Evolutionary conservation across 176 grass and related monocot species (phyloP).

Genomic region (Triticum timopheevii): DNA sequence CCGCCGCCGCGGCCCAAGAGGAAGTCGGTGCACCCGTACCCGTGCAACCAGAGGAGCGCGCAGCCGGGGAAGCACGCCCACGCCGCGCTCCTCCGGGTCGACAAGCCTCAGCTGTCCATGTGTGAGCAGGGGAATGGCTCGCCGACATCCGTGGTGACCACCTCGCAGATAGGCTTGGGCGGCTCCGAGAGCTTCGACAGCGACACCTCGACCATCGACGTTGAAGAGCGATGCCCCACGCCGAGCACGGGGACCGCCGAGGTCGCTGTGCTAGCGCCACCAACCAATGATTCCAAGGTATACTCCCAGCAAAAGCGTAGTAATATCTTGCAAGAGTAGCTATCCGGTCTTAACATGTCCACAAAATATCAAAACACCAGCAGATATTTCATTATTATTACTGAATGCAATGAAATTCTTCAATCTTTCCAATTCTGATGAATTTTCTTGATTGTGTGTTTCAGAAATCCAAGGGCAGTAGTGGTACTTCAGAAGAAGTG

Average conservation of each 20-base stretch:
- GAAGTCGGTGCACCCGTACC: conserved; percentile 74
- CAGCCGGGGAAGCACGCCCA: conserved; percentile 22
- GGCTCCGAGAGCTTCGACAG: conserved; percentile 9
- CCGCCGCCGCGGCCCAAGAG: conserved; percentile 91
- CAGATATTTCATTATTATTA: neutral
- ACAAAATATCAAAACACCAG: neutral
- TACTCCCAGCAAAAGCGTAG: neutral
- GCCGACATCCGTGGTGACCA: conserved; percentile 63
- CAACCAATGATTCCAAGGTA: conserved; percentile 32
- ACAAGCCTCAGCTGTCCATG: conserved; percentile 30
- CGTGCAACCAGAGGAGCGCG: conserved; percentile 59
- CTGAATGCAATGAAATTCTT: too few relatives aligned
- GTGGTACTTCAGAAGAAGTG: conserved; percentile 2
- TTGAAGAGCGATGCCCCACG: conserved; percentile 42
- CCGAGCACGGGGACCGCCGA: conserved; percentile 13
- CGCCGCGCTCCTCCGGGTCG: conserved; percentile 25
- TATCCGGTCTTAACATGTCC: conserved; percentile 19
- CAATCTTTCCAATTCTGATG: conserved; percentile 23
- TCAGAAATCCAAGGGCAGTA: conserved; percentile 16
- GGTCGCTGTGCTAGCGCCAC: conserved; percentile 21
- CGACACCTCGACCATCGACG: conserved; percentile 29
- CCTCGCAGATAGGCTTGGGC: conserved; percentile 21
- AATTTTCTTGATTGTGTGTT: conserved; percentile 5
- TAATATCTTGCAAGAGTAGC: neutral
- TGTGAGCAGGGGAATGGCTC: conserved; percentile 60